Base-by-base conservation (phyloP, 139 green algal genomes). In the Edaphochlamys debaryana region DNA sequence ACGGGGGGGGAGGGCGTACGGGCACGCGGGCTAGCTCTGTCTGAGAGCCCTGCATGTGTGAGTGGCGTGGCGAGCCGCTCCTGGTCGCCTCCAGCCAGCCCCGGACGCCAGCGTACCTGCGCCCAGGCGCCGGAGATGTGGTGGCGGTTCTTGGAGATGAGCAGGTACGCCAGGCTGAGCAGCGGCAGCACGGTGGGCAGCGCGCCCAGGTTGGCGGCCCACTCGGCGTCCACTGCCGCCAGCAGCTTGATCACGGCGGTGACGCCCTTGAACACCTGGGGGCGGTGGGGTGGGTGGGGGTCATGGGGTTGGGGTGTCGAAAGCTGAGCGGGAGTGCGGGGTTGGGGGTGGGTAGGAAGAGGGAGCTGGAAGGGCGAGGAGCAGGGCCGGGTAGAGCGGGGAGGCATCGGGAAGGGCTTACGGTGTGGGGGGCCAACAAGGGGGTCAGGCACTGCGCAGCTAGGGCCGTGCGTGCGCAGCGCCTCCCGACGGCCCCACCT, bases 181-280 rank as follows among this genome's bases (percentile, higher is more conserved):
- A 82, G 76, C 45, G 76, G 76, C 41, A 82, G 76, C 62, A 69
- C 23, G 3, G 76, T 62, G 40, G 76, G 50, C 22, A 82, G 11
- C 5, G 6, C 19, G 63, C 62, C 76, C 76, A 82, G 40, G 32
- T 34, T 38, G 23, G 62, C 63, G 0, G 76, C 76, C 27, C 27
- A 29, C 32, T 73, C 76, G 42, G 76, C 5, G 60, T 82, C 76
- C 60, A 82, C 76, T 4, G 76, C 76, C 25, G 45, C 76, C 8
- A 82, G 42, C 62, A 82, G 76, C 76, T 82, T 82, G 76, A 82
- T 73, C 27, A 82, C 76, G 9, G 76, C 76, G n/a, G 76, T 82
- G 32, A 73, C n/a, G 42, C 76, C 76, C 60, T 82, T 82, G 63
- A 82, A 64, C 2, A 82, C 63, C 76, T 82, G 62, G 4, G 27